A percentile compares a stretch with the other conserved stretches of the same genome.
Conservation (phyloP, 1,139 yeast genomes). For the Candida sanyaensis region DNA sequence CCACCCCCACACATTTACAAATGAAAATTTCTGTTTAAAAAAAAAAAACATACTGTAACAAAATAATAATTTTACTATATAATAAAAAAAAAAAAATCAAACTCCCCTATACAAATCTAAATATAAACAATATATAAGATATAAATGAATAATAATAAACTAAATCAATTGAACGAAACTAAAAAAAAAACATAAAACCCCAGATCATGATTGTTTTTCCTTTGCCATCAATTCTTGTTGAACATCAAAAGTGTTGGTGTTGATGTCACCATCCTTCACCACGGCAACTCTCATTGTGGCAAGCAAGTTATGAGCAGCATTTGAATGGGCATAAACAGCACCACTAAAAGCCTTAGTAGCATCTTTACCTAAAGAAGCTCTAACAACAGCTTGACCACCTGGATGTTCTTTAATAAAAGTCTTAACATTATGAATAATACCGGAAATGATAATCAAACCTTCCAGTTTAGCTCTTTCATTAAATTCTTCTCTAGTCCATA, state of each 20-base stretch:
- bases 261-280: constrained; percentile 64
- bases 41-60: not conserved
- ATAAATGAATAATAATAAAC: not conserved
- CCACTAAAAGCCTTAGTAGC: constrained; percentile 98
- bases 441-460: constrained; percentile 78
- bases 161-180: not conserved
- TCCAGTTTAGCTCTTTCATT: constrained; percentile 59
- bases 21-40: too few species aligned
- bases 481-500: constrained; percentile 87
- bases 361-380: constrained; percentile 90
- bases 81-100: not conserved
- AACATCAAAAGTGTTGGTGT: constrained; percentile 50
- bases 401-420: constrained; percentile 91
- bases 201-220: constrained; percentile 17
- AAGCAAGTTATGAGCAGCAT: constrained; percentile 95
- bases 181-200: not conserved
- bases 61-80: not conserved
- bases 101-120: constrained; percentile 2
- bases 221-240: constrained; percentile 54
- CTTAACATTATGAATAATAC: constrained; percentile 92
- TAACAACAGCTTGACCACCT: constrained; percentile 90
- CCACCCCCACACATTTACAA: too few species aligned
- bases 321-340: constrained; percentile 95
- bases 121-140: not conserved
- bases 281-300: constrained; percentile 97